Conservation (phyloP, 805 yeast genomes). For the Vanderwaltozyma polyspora region DNA sequence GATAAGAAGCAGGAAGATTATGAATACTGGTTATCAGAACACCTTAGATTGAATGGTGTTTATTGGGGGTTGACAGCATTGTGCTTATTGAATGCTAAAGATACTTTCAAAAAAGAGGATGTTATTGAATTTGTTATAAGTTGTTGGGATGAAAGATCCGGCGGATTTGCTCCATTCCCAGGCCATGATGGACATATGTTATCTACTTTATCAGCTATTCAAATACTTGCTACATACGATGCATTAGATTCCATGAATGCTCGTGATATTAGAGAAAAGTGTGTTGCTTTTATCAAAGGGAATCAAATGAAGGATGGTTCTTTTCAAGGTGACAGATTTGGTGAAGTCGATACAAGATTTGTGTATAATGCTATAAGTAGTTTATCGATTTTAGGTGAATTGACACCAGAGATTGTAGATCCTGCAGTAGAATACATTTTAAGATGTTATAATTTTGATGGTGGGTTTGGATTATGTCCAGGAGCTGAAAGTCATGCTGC, state of each 20-base stretch:
- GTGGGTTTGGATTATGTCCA: conserved; percentile 88
- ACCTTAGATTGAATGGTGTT: conserved; percentile 78
- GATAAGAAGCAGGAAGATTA: conserved; percentile 46
- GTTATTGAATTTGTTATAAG: conserved; percentile 56
- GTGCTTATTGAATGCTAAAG: conserved; percentile 42
- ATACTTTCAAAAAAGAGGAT: conserved; percentile 48
- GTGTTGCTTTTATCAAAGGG: conserved; percentile 29
- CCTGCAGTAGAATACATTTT: conserved; percentile 57
- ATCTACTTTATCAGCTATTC: conserved; percentile 79
- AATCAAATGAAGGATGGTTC: conserved; percentile 47
- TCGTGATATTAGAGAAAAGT: conserved; percentile 20
- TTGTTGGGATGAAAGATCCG: conserved; percentile 48
- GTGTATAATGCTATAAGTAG: conserved; percentile 72
- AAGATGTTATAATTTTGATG: conserved; percentile 81
- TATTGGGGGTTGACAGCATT: conserved; percentile 92
- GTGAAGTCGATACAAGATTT: conserved; percentile 89
- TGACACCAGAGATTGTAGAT: conserved; percentile 44
- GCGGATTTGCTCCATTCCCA: conserved; percentile 88
- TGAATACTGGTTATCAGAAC: conserved; percentile 85
- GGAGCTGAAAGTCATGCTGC: conserved; percentile 96
- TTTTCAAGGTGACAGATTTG: conserved; percentile 81
- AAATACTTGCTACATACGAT: conserved; percentile 59
- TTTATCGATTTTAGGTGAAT: conserved; percentile 53
- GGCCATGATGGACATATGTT: conserved; percentile 80
- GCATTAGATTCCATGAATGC: conserved; percentile 35